phyloP scores from a whole-genome alignment of 176 grass and related monocot genomes.

The Themeda triandra region DNA sequence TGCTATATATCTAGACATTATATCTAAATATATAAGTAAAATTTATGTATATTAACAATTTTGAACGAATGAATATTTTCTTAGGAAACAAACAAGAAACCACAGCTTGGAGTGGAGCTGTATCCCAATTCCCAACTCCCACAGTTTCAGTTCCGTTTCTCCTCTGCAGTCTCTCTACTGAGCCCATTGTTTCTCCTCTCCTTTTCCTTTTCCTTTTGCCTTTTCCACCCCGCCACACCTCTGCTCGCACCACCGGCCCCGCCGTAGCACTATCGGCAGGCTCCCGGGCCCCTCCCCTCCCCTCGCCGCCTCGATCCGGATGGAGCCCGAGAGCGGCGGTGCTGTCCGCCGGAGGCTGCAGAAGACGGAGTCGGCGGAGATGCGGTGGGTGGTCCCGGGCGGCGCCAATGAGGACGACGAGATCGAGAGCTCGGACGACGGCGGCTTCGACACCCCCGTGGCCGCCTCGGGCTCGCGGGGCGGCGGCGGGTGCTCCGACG shows the following conservation, averaged over 20 bases:
- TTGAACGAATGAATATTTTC: too few species aligned
- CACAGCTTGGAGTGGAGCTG: not conserved
- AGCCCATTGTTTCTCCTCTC: not conserved
- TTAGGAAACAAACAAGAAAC: not conserved
- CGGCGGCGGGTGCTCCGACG: slow-evolving; percentile 44
- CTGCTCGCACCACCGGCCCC: not conserved
- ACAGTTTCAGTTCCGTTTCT: slow-evolving; percentile 25
- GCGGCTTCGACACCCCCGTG: slow-evolving; percentile 18
- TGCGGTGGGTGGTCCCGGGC: slow-evolving; percentile 61
- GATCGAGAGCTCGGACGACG: slow-evolving; percentile 72
- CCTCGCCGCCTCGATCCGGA: not conserved
- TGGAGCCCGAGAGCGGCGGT: slow-evolving; percentile 39
- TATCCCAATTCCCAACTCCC: not conserved
- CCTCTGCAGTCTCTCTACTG: not conserved
- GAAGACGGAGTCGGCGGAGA: slow-evolving; percentile 80
- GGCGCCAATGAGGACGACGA: slow-evolving; percentile 52
- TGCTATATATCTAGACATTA: too few species aligned
- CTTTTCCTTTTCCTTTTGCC: not conserved
- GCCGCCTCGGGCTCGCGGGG: slow-evolving; percentile 32
- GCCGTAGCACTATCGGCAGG: not conserved
- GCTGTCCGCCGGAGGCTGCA: slow-evolving; percentile 29
- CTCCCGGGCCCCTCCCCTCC: not conserved
- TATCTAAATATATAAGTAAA: too few species aligned
- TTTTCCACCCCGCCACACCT: not conserved
- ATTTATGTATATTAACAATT: too few species aligned